A percentile compares a stretch with the other conserved stretches of the same genome.
Evolutionary conservation across 176 grass and related monocot species (phyloP).

Genomic region (Luzula sylvatica): DNA sequence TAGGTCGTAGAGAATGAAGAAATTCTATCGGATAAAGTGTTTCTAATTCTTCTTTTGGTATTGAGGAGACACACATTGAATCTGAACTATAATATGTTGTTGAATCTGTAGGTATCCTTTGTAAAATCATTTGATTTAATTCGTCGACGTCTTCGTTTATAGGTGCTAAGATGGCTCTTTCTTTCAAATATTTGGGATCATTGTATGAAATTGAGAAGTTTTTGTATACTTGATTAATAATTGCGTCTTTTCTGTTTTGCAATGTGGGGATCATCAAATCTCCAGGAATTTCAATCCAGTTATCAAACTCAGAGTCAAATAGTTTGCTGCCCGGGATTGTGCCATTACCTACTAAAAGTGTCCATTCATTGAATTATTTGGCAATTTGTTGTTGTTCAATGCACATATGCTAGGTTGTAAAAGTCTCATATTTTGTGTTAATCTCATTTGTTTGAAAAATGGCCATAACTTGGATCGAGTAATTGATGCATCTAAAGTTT

Average conservation of each 20-base stretch:
- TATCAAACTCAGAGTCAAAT: background rate
- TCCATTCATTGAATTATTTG: background rate
- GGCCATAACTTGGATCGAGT: background rate
- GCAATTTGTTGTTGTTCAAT: background rate
- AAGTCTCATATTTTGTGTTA: background rate
- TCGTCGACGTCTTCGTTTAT: background rate
- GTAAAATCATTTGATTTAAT: background rate
- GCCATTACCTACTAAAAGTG: background rate
- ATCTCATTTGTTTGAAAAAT: background rate
- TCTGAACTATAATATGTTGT: background rate
- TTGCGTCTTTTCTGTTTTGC: background rate
- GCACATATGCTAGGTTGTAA: too few species aligned
- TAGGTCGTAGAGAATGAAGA: background rate
- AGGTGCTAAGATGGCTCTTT: background rate
- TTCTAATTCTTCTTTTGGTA: background rate
- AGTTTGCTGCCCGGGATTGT: background rate
- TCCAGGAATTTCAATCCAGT: background rate
- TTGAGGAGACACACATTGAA: background rate
- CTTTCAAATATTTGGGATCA: background rate
- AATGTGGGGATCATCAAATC: background rate
- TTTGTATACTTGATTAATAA: background rate
- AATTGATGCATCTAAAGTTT: background rate
- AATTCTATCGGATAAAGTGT: background rate
- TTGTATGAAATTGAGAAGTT: background rate
- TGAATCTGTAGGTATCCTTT: background rate